phyloP scores from a whole-genome alignment of 164 flowering plant genomes.

The Macadamia tetraphylla region DNA sequence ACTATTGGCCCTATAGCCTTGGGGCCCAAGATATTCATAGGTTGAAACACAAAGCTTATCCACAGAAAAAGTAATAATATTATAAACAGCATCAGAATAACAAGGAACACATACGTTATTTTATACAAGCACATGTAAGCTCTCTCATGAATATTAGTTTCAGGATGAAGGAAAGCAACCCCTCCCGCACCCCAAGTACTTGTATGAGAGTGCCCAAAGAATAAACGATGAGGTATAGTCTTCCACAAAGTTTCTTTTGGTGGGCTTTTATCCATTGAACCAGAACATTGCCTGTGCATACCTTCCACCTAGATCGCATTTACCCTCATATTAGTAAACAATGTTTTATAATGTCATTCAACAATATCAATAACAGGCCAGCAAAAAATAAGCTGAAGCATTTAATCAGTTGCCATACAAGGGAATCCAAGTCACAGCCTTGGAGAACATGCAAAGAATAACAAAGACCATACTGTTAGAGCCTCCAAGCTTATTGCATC shows the following conservation, averaged over 20 bases:
- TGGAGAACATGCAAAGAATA: too few relatives aligned
- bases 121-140: slow-evolving; percentile 62
- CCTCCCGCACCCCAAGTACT: slow-evolving; percentile 89
- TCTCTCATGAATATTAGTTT: slow-evolving; percentile 36
- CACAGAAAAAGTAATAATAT: not conserved
- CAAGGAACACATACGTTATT: slow-evolving; percentile 60
- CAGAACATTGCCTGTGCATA: slow-evolving; percentile 63
- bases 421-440: too few relatives aligned
- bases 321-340: not conserved
- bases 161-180: slow-evolving; percentile 84
- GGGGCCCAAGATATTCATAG: too few relatives aligned
- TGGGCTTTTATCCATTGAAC: slow-evolving; percentile 65
- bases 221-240: slow-evolving; percentile 62
- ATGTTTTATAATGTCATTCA: slow-evolving; percentile 1
- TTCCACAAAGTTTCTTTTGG: slow-evolving; percentile 79
- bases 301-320: slow-evolving; percentile 61
- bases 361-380: not conserved
- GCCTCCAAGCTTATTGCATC: too few relatives aligned
- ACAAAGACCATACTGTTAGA: too few relatives aligned
- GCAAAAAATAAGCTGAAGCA: not conserved
- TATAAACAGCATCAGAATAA: not conserved
- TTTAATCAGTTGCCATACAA: not conserved
- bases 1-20: too few relatives aligned
- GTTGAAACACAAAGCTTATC: not conserved
- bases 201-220: slow-evolving; percentile 66